Conservation (phyloP, 306 rosid genomes). For the Quillaja saponaria region DNA sequence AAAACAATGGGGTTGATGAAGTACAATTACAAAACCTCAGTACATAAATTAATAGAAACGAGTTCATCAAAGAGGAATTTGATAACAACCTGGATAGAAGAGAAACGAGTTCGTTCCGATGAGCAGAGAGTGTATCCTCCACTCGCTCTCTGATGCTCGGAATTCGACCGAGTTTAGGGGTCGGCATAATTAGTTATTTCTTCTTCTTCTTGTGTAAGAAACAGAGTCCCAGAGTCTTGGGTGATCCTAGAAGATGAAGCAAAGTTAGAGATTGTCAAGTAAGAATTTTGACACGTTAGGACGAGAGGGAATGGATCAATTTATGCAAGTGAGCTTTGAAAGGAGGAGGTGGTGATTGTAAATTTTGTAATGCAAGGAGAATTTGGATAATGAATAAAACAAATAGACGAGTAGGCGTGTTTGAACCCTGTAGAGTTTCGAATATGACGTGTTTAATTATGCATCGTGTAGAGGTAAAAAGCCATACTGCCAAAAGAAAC, state of each 20-base stretch:
- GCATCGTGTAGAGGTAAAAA: too few species aligned
- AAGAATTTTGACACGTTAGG: neutral
- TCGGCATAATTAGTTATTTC: conserved; percentile 42
- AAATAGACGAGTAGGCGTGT: neutral
- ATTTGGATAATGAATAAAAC: too few species aligned
- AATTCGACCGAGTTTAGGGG: conserved; percentile 50
- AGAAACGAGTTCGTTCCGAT: conserved; percentile 81
- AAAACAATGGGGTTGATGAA: neutral
- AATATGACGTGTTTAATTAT: too few species aligned
- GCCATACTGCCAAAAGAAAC: too few species aligned
- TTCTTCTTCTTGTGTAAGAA: neutral
- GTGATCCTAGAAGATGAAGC: neutral
- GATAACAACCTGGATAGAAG: conserved; percentile 75
- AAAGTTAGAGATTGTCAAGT: neutral
- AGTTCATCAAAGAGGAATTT: neutral
- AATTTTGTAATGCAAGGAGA: too few species aligned
- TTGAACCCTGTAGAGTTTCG: neutral
- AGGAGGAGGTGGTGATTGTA: neutral
- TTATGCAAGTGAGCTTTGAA: neutral
- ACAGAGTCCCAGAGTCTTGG: neutral
- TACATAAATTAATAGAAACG: neutral
- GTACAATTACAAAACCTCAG: neutral
- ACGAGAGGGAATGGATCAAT: neutral
- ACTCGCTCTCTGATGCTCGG: conserved; percentile 81
- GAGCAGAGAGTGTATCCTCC: conserved; percentile 76